Evolutionary conservation across 2,329 filamentous ascomycete genomes (phyloP), one percentile per base, ranked within the genome.

Genomic region (Zasmidium cellare): DNA sequence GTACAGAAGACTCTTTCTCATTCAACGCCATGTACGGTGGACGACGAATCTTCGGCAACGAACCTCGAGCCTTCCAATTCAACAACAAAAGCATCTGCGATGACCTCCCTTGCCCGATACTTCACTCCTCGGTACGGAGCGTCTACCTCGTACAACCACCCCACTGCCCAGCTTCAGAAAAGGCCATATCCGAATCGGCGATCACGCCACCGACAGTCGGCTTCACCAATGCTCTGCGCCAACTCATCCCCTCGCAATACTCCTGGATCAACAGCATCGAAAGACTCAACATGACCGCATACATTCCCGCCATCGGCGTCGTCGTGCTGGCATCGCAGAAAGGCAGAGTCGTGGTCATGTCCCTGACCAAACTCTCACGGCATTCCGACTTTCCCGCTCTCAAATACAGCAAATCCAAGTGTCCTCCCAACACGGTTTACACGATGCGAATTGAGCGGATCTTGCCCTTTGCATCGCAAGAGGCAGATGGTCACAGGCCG

Each of bases 301-400:
- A 86, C 51, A 84, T 92, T 1, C 87, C 87, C 0, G 86, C 90
- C 65, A 77, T 94, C 1, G 87, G 81, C n/a, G 76, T 92, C 14
- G 82, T 92, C 9, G 77, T 90, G 2, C 76, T 87, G 1, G 90
- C 82, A 0, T 87, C 86, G 11, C 81, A 86, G n/a, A 82, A 81
- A 49, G 90, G 90, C 0, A 80, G 85, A 9, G 88, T 85, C 0
- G 80, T 82, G 1, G 75, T 93, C 2, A 69, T 89, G 53, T 81
- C 80, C 1, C 71, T 91, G 23, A 89, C 87, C 5, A 67, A 71
- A 46, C 38, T 68, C 5, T 45, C 59, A 14, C 49, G 55, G 28
- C 55, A 50, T 6, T 58, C 56, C 6, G n/a, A 41, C 12, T 41
- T 16, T 14, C 35, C 35, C 3, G 16, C 35, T 9, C 12, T n/a